These are phyloP conservation scores for Wickerhamomyces subpelliculosus DNA, from an alignment of 805 yeast species.

Conservation along the genomic window DNA sequence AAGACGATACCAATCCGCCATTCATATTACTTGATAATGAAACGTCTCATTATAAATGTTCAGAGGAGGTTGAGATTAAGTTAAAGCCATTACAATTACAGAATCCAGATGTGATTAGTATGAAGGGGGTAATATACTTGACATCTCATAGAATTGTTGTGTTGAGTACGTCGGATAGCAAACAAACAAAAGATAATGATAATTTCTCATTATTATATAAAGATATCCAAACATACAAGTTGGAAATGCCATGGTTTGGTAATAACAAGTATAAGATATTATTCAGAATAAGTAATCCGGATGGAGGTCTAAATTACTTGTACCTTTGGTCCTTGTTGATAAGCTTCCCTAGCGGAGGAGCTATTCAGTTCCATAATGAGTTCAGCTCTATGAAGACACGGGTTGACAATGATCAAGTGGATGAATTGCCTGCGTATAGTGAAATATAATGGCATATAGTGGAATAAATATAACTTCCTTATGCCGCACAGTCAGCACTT, in stretches of 20 bases:
- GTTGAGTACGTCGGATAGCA: conserved; percentile 13
- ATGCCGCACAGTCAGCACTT: too few species aligned
- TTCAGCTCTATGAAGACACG: conserved; percentile 30
- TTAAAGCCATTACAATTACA: conserved; percentile 15
- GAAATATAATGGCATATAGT: too few species aligned
- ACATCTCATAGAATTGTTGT: conserved; percentile 36
- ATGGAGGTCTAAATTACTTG: conserved; percentile 28
- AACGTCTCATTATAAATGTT: conserved; percentile 9
- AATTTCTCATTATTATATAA: conserved; percentile 33
- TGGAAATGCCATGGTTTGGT: conserved; percentile 49
- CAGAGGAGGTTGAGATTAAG: conserved; percentile 8
- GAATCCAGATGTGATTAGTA: conserved; percentile 14
- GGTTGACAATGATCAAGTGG: conserved; percentile 31
- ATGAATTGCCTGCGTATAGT: conserved; percentile 38
- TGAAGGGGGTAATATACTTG: conserved; percentile 32
- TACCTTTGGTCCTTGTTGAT: conserved; percentile 32
- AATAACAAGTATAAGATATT: conserved; percentile 40
- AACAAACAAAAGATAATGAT: conserved; percentile 11
- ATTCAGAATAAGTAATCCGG: conserved; percentile 28
- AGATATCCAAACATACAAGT: conserved; percentile 25
- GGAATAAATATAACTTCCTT: too few species aligned
- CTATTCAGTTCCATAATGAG: conserved; percentile 31
- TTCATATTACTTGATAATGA: conserved; percentile 23
- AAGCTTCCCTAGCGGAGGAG: conserved; percentile 42
- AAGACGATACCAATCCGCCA: conserved; percentile 9